Conservation (phyloP, 192 early-diverging fungal genomes). For the Entrophospora sp. region DNA sequence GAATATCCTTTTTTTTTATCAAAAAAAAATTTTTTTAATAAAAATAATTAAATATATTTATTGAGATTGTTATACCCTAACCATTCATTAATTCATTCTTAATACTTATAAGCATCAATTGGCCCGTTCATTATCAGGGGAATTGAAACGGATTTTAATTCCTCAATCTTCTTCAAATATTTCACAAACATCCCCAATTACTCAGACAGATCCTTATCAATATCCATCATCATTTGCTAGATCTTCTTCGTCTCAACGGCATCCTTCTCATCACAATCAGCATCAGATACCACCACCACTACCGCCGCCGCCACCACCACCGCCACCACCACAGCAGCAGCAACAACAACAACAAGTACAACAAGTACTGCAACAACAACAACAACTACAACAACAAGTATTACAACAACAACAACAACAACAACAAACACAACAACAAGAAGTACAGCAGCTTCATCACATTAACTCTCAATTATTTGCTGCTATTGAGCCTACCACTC, state of each 20-base stretch:
- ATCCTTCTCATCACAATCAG: not conserved
- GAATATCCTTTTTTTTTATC: slow-evolving; percentile 12
- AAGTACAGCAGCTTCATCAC: not conserved
- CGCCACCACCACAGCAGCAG: not conserved
- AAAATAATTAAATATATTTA: not conserved
- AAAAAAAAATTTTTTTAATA: too few species aligned
- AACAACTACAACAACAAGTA: not conserved
- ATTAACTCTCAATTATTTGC: not conserved
- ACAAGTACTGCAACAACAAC: not conserved
- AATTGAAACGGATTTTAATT: slow-evolving; percentile 21
- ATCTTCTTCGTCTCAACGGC: not conserved
- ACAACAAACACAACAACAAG: not conserved
- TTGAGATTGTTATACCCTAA: not conserved
- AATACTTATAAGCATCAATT: slow-evolving; percentile 8
- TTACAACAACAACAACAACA: not conserved
- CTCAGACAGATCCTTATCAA: not conserved
- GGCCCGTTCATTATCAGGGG: slow-evolving; percentile 20
- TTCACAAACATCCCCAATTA: not conserved
- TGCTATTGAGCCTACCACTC: slow-evolving; percentile 26
- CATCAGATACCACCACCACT: not conserved
- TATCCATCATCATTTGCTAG: slow-evolving; percentile 1
- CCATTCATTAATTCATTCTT: not conserved
- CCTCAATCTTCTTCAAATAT: not conserved
- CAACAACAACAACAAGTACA: not conserved
- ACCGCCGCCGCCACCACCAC: not conserved